phyloP scores from a whole-genome alignment of 176 grass and related monocot species.

The Phoenix roebelenii region DNA sequence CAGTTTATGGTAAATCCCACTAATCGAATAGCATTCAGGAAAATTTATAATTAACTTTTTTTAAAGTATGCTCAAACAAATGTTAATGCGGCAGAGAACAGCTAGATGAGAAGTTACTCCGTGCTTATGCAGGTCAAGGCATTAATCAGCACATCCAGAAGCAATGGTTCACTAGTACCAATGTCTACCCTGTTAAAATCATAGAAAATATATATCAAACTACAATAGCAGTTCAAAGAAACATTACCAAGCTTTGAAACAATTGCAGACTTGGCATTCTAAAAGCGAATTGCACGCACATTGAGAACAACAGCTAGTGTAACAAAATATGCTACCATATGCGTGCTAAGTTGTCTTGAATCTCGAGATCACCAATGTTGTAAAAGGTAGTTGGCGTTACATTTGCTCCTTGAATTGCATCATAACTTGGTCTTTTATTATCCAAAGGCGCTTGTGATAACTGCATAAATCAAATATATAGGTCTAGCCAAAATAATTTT shows the following conservation, averaged over 20 bases:
- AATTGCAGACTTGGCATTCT: too few relatives aligned
- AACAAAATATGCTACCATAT: slow-evolving; percentile 55
- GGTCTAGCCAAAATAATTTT: too few relatives aligned
- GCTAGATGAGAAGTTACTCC: slow-evolving; percentile 56
- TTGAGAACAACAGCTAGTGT: slow-evolving; percentile 3
- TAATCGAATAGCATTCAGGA: too few relatives aligned
- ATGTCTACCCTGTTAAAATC: slow-evolving; percentile 82
- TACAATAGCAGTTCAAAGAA: neutral
- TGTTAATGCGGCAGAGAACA: neutral
- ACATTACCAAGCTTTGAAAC: neutral
- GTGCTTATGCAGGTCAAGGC: slow-evolving; percentile 66
- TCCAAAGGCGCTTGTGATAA: slow-evolving; percentile 69
- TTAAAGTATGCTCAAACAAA: too few relatives aligned
- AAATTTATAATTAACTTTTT: too few relatives aligned
- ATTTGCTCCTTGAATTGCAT: slow-evolving; percentile 78
- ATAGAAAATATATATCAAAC: slow-evolving; percentile 11
- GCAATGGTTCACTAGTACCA: slow-evolving; percentile 67
- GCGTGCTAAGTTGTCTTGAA: slow-evolving; percentile 89
- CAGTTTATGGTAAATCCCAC: too few relatives aligned
- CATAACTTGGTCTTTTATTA: slow-evolving; percentile 73
- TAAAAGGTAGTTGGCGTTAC: slow-evolving; percentile 63
- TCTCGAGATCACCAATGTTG: slow-evolving; percentile 92
- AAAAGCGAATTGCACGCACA: neutral
- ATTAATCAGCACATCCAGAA: slow-evolving; percentile 84
- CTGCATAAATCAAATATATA: slow-evolving; percentile 25